Conservation (phyloP, 73 alveolate species). For the Stentor roeselii region DNA sequence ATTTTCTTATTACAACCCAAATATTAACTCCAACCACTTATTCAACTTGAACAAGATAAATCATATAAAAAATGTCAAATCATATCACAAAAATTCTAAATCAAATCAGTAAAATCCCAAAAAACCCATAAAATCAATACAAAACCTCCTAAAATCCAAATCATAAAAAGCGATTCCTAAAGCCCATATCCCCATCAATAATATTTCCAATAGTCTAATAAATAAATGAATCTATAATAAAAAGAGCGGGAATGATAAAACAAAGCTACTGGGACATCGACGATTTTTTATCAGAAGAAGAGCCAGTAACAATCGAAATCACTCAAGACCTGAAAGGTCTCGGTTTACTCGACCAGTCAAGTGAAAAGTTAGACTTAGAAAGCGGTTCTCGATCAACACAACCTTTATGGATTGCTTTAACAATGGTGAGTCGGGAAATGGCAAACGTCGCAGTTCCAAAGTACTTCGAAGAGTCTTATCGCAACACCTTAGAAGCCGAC, state of each 20-base stretch:
- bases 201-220: no score
- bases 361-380: neutral
- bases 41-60: no score
- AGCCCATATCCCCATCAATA: neutral
- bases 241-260: slow-evolving; percentile 25
- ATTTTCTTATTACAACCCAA: no score
- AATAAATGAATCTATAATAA: neutral
- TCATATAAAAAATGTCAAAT: no score
- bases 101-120: no score
- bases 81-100: no score
- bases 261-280: slow-evolving; percentile 26
- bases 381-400: neutral
- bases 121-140: neutral
- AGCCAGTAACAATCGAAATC: neutral
- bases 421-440: neutral
- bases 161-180: neutral
- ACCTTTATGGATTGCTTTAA: slow-evolving; percentile 16
- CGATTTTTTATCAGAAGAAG: slow-evolving; percentile 17
- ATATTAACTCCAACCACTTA: no score
- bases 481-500: neutral
- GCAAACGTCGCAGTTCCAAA: slow-evolving; percentile 14
- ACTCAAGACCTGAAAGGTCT: slow-evolving; percentile 6
- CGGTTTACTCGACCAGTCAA: slow-evolving; percentile 8
- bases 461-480: neutral
- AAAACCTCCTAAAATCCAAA: neutral